Percentiles rank a stretch among this genome's conserved stretches.
Conservation (phyloP, 164 flowering plant species). For the Pachysandra terminalis region DNA sequence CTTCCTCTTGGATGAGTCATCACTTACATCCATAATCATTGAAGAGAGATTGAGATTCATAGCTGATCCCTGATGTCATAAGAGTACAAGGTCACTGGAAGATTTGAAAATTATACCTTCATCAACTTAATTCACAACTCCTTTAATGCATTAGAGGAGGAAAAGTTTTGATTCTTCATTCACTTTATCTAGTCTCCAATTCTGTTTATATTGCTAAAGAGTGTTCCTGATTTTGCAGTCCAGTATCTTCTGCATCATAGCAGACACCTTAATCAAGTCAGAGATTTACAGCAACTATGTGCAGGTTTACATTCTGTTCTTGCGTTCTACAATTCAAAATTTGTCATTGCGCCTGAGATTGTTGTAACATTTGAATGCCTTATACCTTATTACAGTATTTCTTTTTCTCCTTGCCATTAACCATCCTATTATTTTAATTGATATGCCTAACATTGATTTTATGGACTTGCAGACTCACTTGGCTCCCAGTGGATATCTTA, state of each 20-base stretch:
- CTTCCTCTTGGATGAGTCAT: no score
- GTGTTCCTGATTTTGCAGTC: conserved; percentile 45
- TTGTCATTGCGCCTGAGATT: neutral
- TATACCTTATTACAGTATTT: neutral
- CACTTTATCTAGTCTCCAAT: neutral
- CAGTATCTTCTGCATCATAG: conserved; percentile 62
- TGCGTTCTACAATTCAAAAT: neutral
- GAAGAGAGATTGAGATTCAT: no score
- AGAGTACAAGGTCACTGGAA: no score
- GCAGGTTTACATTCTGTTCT: conserved; percentile 48
- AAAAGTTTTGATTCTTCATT: neutral
- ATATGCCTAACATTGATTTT: conserved; percentile 2
- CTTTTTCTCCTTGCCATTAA: neutral
- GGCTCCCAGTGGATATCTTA: conserved; percentile 94
- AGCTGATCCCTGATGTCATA: no score
- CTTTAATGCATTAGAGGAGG: neutral
- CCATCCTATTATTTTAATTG: neutral
- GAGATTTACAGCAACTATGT: conserved; percentile 68
- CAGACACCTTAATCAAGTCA: conserved; percentile 55
- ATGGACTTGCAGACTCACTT: conserved; percentile 64
- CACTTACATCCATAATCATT: no score
- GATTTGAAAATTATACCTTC: neutral
- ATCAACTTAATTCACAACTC: neutral
- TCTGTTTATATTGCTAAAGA: neutral
- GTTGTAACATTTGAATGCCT: neutral